These are phyloP conservation scores for Cercophora newfieldiana DNA, from an alignment of 495 filamentous ascomycete species.

Conservation along the genomic window DNA sequence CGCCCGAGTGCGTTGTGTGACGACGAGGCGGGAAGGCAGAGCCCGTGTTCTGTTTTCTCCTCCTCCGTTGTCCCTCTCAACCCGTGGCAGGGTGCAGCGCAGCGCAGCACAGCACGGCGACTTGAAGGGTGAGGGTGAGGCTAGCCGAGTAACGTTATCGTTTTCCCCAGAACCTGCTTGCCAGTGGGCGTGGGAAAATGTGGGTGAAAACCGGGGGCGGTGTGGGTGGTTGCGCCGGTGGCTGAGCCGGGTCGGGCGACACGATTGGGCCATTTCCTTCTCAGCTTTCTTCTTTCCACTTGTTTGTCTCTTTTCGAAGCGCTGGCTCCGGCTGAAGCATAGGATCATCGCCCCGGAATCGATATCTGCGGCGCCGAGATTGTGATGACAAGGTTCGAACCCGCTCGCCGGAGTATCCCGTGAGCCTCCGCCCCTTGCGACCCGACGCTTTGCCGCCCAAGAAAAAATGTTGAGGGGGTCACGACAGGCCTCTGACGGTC, in stretches of 20 bases:
- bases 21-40: slow-evolving; percentile 13
- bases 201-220: slow-evolving; percentile 30
- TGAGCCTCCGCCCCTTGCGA: slow-evolving; percentile 1
- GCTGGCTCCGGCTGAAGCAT: neutral
- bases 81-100: slow-evolving; percentile 11
- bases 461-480: neutral
- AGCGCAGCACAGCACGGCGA: slow-evolving; percentile 6
- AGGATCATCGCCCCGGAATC: slow-evolving; percentile 1
- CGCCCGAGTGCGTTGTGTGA: slow-evolving; percentile 12
- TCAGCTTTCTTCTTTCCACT: slow-evolving; percentile 17
- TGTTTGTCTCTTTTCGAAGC: neutral
- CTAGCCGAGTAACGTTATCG: slow-evolving; percentile 21
- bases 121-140: slow-evolving; percentile 21
- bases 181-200: slow-evolving; percentile 18
- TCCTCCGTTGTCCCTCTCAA: neutral
- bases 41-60: slow-evolving; percentile 13
- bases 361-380: neutral
- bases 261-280: slow-evolving; percentile 26
- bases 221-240: slow-evolving; percentile 28
- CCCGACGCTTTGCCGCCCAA: neutral
- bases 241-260: slow-evolving; percentile 27
- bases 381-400: neutral
- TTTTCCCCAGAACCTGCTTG: neutral
- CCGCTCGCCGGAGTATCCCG: neutral
- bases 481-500: slow-evolving; percentile 15